A percentile compares a stretch with the other conserved stretches of the same genome.
phyloP scores from a whole-genome alignment of 2,329 filamentous ascomycete genomes.

The Huntiella moniliformis region DNA sequence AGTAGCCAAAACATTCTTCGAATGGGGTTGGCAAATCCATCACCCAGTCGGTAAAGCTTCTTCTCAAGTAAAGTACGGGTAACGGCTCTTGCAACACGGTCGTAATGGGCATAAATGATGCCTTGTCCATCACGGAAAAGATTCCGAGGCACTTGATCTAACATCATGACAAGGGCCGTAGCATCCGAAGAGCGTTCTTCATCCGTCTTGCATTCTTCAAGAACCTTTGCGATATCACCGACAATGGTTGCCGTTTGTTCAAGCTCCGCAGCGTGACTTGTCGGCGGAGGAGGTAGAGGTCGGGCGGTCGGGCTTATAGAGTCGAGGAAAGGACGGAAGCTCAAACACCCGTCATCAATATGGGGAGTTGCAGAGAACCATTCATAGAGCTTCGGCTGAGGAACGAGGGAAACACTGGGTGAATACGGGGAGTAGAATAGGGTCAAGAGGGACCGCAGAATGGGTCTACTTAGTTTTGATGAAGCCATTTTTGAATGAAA shows the following conservation, averaged over 20 bases:
- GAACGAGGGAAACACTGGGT: background rate
- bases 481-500: too few relatives aligned
- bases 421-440: background rate
- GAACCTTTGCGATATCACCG: too few relatives aligned
- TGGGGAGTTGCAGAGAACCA: background rate
- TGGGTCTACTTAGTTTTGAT: too few relatives aligned
- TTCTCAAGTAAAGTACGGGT: conserved; percentile 14
- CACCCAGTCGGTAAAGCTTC: conserved; percentile 15
- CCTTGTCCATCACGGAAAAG: conserved; percentile 33
- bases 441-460: too few relatives aligned
- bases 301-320: background rate
- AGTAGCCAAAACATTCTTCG: conserved; percentile 39
- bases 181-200: too few relatives aligned
- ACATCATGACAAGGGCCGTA: conserved; percentile 28
- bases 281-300: conserved; percentile 1
- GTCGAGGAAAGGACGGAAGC: background rate
- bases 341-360: background rate
- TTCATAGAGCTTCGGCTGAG: background rate
- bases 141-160: conserved; percentile 47
- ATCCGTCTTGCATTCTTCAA: too few relatives aligned
- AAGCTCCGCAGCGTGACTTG: conserved; percentile 4
- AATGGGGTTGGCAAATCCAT: conserved; percentile 17
- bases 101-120: conserved; percentile 34
- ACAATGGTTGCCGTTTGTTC: too few relatives aligned
- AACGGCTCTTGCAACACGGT: conserved; percentile 32